Percentiles rank a stretch among this genome's conserved stretches.
These are phyloP conservation scores for Fusarium proliferatum DNA, from an alignment of 2,329 filamentous ascomycete genomes.

Conservation along the genomic window DNA sequence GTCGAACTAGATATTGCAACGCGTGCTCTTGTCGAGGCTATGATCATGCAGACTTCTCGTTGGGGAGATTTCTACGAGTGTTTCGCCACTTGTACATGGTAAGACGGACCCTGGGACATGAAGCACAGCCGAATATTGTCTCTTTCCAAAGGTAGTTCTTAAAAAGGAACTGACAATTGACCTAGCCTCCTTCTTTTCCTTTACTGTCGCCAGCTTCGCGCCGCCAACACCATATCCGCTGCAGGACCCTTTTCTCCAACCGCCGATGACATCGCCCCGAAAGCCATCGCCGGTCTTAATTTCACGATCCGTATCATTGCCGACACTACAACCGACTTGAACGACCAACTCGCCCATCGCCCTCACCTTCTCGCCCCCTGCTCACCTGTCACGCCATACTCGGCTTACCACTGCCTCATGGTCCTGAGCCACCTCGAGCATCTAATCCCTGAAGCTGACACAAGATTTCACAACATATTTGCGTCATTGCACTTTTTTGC, in stretches of 20 bases:
- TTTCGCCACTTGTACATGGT: conserved; percentile 52
- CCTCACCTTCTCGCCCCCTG: conserved; percentile 49
- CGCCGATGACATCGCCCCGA: conserved; percentile 46
- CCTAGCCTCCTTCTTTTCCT: conserved; percentile 49
- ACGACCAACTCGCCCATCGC: conserved; percentile 47
- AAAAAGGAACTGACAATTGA: conserved; percentile 3
- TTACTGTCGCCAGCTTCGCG: conserved; percentile 49
- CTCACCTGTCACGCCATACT: conserved; percentile 50
- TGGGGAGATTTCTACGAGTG: conserved; percentile 52
- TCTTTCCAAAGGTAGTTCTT: background rate
- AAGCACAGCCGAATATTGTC: background rate
- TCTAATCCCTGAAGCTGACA: conserved; percentile 48
- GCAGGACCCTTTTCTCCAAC: conserved; percentile 30
- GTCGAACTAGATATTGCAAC: conserved; percentile 49
- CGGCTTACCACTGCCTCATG: conserved; percentile 50
- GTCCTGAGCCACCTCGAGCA: conserved; percentile 49
- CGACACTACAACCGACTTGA: conserved; percentile 51
- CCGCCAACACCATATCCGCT: conserved; percentile 39
- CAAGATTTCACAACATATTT: conserved; percentile 50
- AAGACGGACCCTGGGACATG: conserved; percentile 16
- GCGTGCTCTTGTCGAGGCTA: conserved; percentile 48
- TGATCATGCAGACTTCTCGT: conserved; percentile 48
- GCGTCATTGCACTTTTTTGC: conserved; percentile 50
- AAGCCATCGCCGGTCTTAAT: conserved; percentile 52
- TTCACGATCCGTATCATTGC: conserved; percentile 52